phyloP scores from a whole-genome alignment of 257 asterid genomes.

The Coffea canephora region DNA sequence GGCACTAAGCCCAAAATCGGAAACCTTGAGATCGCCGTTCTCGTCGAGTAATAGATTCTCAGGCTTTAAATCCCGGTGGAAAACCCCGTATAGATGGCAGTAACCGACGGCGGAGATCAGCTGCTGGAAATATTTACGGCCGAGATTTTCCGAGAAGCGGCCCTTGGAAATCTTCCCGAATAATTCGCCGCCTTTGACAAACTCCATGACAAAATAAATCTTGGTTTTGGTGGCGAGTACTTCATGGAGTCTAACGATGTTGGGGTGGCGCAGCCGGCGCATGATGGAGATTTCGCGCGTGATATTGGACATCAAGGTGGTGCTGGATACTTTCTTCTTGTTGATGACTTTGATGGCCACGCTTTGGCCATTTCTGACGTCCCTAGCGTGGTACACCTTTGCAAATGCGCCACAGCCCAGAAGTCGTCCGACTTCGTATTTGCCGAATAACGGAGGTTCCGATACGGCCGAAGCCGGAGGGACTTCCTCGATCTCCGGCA shows the following conservation, averaged over 20 bases:
- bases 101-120: conserved; percentile 68
- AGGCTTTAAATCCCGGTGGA: conserved; percentile 86
- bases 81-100: conserved; percentile 78
- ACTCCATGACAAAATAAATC: conserved; percentile 73
- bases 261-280: conserved; percentile 61
- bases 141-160: conserved; percentile 60
- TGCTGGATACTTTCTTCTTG: conserved; percentile 27
- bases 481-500: conserved; percentile 47
- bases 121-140: conserved; percentile 75
- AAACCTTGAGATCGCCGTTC: conserved; percentile 65
- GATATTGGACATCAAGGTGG: conserved; percentile 38
- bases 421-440: conserved; percentile 79
- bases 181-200: conserved; percentile 82
- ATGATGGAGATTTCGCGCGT: conserved; percentile 73
- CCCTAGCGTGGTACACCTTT: conserved; percentile 84
- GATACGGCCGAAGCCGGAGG: conserved; percentile 27
- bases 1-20: conserved; percentile 94
- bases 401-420: conserved; percentile 97
- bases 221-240: conserved; percentile 73
- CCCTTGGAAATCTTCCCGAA: conserved; percentile 65
- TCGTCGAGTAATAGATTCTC: conserved; percentile 84
- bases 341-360: conserved; percentile 70
- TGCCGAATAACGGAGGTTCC: conserved; percentile 56
- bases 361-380: conserved; percentile 59
- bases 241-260: conserved; percentile 62